Percentiles rank a stretch among this genome's conserved stretches.
phyloP scores from a whole-genome alignment of 495 filamentous ascomycete genomes.

The Xylaria sp. region DNA sequence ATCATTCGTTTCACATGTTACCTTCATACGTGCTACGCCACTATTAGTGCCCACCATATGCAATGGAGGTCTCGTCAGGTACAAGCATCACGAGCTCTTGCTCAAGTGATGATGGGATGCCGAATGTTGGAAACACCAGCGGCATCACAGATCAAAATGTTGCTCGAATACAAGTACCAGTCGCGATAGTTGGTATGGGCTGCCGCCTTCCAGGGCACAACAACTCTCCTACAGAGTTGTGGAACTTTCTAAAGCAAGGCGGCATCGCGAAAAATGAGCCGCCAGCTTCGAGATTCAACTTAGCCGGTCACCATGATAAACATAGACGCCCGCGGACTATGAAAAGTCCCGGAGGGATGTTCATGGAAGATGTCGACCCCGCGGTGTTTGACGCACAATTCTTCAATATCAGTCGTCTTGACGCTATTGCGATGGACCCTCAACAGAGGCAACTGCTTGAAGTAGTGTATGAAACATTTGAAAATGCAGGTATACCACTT shows the following conservation, averaged over 20 bases:
- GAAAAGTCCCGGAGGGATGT: conserved; percentile 26
- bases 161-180: background rate
- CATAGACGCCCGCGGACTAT: background rate
- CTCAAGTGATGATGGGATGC: background rate
- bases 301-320: background rate
- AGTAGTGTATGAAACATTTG: conserved; percentile 81
- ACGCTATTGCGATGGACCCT: conserved; percentile 81
- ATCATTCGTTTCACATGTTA: background rate
- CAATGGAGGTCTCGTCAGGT: background rate
- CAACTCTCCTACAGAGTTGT: background rate
- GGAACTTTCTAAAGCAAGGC: background rate
- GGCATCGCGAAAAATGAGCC: background rate
- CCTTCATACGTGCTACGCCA: background rate
- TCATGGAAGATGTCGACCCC: conserved; percentile 56
- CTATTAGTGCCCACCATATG: background rate
- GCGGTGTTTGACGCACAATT: conserved; percentile 79
- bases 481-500: conserved; percentile 79
- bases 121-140: background rate
- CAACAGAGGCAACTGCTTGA: conserved; percentile 78
- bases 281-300: background rate
- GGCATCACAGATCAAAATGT: background rate
- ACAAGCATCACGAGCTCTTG: conserved; percentile 9
- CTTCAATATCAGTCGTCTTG: conserved; percentile 72
- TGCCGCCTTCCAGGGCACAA: conserved; percentile 1
- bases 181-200: conserved; percentile 1